These are phyloP conservation scores for Bruguiera sexangula DNA, from an alignment of 345 rosid species.

Conservation along the genomic window DNA sequence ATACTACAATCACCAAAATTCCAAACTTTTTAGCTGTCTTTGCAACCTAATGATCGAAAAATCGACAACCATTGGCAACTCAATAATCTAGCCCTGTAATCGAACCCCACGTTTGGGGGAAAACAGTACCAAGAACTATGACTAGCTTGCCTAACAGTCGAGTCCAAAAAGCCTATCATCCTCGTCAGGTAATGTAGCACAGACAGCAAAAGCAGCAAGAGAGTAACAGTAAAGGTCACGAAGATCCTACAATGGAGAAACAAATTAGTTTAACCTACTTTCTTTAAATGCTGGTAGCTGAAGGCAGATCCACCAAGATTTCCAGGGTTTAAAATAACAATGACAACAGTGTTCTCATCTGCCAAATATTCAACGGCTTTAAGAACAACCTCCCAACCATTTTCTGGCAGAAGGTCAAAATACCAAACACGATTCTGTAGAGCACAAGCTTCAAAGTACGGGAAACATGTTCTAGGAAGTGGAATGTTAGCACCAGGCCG, in stretches of 20 bases:
- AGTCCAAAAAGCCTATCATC: too few species aligned
- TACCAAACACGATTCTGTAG: constrained; percentile 41
- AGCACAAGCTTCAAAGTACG: constrained; percentile 50
- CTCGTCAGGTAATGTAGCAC: not conserved
- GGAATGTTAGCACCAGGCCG: constrained; percentile 59
- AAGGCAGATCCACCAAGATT: constrained; percentile 66
- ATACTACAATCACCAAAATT: constrained; percentile 61
- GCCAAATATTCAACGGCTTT: constrained; percentile 50
- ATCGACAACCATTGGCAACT: not conserved
- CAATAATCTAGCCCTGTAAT: not conserved
- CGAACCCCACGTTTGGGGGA: too few species aligned
- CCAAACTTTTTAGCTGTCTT: constrained; percentile 59
- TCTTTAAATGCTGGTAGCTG: constrained; percentile 48
- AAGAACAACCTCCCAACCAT: constrained; percentile 65
- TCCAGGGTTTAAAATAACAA: constrained; percentile 59
- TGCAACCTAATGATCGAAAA: constrained; percentile 35
- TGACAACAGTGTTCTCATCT: constrained; percentile 58
- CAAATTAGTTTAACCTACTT: constrained; percentile 25
- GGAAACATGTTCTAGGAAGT: constrained; percentile 63
- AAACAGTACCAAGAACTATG: too few species aligned
- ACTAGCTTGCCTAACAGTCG: too few species aligned
- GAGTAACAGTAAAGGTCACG: too few species aligned
- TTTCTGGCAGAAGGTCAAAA: constrained; percentile 60
- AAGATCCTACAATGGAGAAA: not conserved
- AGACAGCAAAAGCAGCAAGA: too few species aligned